These are phyloP conservation scores for Fusarium sp. DNA, from an alignment of 2,329 filamentous ascomycete genomes.

Conservation along the genomic window DNA sequence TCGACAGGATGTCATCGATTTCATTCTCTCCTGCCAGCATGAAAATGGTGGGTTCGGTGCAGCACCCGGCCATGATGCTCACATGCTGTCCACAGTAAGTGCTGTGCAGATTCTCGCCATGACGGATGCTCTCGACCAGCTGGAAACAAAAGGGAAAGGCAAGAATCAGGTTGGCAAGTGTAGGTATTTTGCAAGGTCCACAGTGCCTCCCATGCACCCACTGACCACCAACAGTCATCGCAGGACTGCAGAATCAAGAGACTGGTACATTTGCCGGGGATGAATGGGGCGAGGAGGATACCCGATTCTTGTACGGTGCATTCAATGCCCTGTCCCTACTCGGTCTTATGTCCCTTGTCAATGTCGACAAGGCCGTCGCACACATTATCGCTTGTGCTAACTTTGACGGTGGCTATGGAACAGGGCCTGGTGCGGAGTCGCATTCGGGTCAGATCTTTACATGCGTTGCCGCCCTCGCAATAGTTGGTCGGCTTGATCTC, in stretches of 20 bases:
- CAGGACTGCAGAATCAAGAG: slow-evolving; percentile 79
- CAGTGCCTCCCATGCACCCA: slow-evolving; percentile 22
- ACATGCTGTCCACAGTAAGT: slow-evolving; percentile 96
- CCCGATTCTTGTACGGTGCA: slow-evolving; percentile 90
- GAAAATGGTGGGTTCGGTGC: slow-evolving; percentile 92
- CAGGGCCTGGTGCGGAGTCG: slow-evolving; percentile 89
- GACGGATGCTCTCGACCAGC: slow-evolving; percentile 83
- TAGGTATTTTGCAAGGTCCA: slow-evolving; percentile 58
- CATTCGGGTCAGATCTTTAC: slow-evolving; percentile 97
- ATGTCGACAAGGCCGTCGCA: slow-evolving; percentile 81
- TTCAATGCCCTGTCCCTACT: slow-evolving; percentile 91
- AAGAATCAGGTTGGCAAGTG: slow-evolving; percentile 81
- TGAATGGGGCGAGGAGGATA: slow-evolving; percentile 96
- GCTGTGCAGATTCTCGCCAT: slow-evolving; percentile 92
- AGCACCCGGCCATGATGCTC: slow-evolving; percentile 91
- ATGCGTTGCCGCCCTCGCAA: slow-evolving; percentile 86
- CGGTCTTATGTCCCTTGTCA: slow-evolving; percentile 74
- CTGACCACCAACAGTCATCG: slow-evolving; percentile 69
- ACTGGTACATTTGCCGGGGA: slow-evolving; percentile 93
- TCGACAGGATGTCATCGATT: slow-evolving; percentile 83
- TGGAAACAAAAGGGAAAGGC: slow-evolving; percentile 73
- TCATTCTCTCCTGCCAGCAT: slow-evolving; percentile 94
- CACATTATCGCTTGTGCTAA: slow-evolving; percentile 88
- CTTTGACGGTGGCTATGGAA: slow-evolving; percentile 93
- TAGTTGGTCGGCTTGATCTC: slow-evolving; percentile 82